phyloP scores from a whole-genome alignment of 441 rosid genomes.

The Adansonia grandidieri region DNA sequence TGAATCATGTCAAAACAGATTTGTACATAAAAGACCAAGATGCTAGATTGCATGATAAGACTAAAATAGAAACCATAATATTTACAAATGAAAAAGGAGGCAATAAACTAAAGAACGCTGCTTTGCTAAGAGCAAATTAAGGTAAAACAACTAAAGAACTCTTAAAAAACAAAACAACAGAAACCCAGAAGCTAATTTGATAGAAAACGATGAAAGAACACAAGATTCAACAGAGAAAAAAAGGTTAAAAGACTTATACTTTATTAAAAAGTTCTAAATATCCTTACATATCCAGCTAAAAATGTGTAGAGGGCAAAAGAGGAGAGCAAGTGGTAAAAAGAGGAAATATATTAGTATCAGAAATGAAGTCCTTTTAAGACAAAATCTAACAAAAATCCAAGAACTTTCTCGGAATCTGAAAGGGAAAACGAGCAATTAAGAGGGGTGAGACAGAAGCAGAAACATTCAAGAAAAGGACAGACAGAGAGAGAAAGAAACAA shows the following conservation, averaged over 20 bases:
- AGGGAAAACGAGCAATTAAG: slow-evolving; percentile 13
- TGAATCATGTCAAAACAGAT: background rate
- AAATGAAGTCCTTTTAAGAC: background rate
- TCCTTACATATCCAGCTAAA: slow-evolving; percentile 20
- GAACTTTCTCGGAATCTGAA: slow-evolving; percentile 18
- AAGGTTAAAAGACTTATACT: background rate
- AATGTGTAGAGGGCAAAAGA: slow-evolving; percentile 11
- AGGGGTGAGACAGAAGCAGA: background rate
- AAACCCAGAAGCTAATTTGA: slow-evolving; percentile 23
- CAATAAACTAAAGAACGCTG: slow-evolving; percentile 13
- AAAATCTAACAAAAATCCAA: slow-evolving; percentile 18
- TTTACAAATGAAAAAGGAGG: background rate
- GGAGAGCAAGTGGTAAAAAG: background rate
- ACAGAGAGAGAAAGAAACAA: background rate
- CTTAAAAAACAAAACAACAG: background rate
- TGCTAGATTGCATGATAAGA: background rate
- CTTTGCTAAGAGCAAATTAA: slow-evolving; percentile 17
- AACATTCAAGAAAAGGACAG: slow-evolving; percentile 33
- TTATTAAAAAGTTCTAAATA: background rate
- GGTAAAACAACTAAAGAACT: background rate
- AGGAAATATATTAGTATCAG: background rate
- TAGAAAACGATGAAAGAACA: slow-evolving; percentile 3
- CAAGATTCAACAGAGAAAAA: background rate
- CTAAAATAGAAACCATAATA: background rate
- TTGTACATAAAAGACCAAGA: background rate